Base-by-base conservation (phyloP, 2,329 filamentous ascomycete species). In the Neodidymelliopsis sp. region DNA sequence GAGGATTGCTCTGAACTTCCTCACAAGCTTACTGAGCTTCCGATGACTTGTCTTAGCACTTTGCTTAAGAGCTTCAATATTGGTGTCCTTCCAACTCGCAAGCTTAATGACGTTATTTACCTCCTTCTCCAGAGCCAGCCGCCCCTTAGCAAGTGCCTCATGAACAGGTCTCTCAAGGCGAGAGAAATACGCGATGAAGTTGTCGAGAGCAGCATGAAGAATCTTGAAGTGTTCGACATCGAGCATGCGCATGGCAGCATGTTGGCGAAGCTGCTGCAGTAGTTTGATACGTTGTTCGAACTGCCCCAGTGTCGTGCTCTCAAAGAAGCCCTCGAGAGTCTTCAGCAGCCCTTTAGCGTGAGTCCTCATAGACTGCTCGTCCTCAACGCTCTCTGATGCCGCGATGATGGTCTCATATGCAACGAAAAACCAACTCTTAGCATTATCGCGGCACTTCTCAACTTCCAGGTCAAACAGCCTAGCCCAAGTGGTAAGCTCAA, bases 21-120 rank as follows among this genome's bases (percentile, higher is more conserved):
- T 84, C 33, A 99, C 89, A 25, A 96, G 79, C 61, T 90, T 90
- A 76, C 96, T 96, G 2, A 99, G 82, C 72, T 96, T 97, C 63
- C 88, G 85, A 67, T 99, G 94, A 15, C 92, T 97, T 52, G 87
- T 88, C 62, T 88, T 87, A 1, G 94, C 91, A 71, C 93, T 97
- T 66, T 97, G 91, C 58, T 87, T 84, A 12, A 99, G 77, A 1
- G 91, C 90, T 36, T 88, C 87, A 54, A 99, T 95, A 65, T 97
- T 99, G 16, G 90, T 96, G 62, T 99, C 94, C 71, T 96, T 97
- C 95, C 95, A 99, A 72, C 91, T 97, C 6, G 92, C 91, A 62
- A 99, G 78, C 41, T 96, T 84, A 12, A 99, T 82, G n/a, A 97
- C 86, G 60, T 97, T 90, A 69, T 89, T 93, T 81, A 97, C 90